Base-by-base conservation (phyloP, 2,329 filamentous ascomycete species). In the Gnomoniopsis sp. region DNA sequence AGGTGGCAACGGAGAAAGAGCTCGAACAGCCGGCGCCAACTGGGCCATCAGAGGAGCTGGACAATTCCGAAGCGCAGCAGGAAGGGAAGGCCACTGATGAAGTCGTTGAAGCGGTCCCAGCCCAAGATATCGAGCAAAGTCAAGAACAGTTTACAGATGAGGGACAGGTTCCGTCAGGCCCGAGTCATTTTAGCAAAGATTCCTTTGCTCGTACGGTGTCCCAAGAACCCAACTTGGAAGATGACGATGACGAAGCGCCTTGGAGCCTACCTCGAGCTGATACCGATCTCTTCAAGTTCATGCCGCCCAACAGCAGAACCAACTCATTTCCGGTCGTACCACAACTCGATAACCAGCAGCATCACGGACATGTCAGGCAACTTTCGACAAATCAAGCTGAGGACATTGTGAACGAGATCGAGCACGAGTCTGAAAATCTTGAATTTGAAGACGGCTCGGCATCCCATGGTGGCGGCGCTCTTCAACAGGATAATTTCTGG, bases 161-260 rank as follows among this genome's bases (percentile, higher is more conserved):
- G 33, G 38, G 38, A 15, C 55, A 61, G 11, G 38, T 52, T 34
- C 38, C 58, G 14, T 72, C 73, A 21, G 66, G 71, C 19, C 74
- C 77, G 26, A 84, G 85, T 63, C 85, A 87, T 67, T 70, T 79
- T 11, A 88, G 84, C 69, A 84, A 79, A 50, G 78, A 81, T 68
- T 88, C 86, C 0, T 88, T 88, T 70, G 78, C 84, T 12, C 80
- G 85, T 38, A 88, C 86, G 2, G 84, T 87, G 14, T 82, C 85
- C 12, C 80, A 87, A 58, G 84, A 87, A 55, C 74, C 86, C 23
- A 85, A 76, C 68, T 86, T 83, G 72, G 78, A 77, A 57, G 79
- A 79, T 47, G 82, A 84, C 43, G 84, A 85, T 22, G 75, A 81
- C 56, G 83, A 86, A 22, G 68, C 72, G n/a, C 84, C 87, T 61